phyloP scores from a whole-genome alignment of 1,284 basidiomycete genomes.

The Cryptococcus sp. region DNA sequence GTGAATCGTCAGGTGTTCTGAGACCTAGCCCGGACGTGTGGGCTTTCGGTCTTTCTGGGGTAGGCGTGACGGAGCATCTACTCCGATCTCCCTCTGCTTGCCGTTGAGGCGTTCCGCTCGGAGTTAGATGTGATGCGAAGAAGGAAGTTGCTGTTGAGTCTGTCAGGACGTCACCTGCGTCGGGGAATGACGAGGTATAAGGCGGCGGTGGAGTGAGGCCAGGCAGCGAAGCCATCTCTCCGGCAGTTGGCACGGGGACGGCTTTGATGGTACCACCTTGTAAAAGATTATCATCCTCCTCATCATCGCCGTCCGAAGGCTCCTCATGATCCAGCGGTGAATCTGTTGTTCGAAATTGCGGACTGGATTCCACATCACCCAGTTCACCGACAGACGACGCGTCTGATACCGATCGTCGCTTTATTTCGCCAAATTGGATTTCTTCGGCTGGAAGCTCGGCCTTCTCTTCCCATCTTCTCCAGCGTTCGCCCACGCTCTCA shows the following conservation, averaged over 20 bases:
- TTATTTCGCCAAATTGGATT: neutral
- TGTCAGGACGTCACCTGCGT: neutral
- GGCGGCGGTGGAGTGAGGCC: constrained; percentile 29
- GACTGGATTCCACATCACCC: constrained; percentile 21
- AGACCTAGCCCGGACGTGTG: constrained; percentile 10
- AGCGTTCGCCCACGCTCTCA: constrained; percentile 30
- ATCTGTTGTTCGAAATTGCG: constrained; percentile 7
- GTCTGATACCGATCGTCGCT: constrained; percentile 14
- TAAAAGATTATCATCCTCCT: constrained; percentile 14
- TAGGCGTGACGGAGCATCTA: constrained; percentile 27
- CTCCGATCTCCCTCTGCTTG: neutral
- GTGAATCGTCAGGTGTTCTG: neutral
- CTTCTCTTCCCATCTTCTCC: constrained; percentile 29
- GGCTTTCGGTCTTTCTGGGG: constrained; percentile 20
- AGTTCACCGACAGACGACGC: constrained; percentile 13
- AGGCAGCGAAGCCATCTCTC: constrained; percentile 5
- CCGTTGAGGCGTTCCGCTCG: constrained; percentile 3
- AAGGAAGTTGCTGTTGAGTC: constrained; percentile 2
- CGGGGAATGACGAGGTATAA: constrained; percentile 18
- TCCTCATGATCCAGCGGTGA: constrained; percentile 1
- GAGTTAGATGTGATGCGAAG: neutral
- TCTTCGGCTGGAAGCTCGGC: neutral
- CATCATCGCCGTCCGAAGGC: constrained; percentile 6
- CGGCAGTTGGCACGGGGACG: constrained; percentile 4
- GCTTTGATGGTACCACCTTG: constrained; percentile 29